Conservation (phyloP, 805 yeast species). For the Candida insectorum region DNA sequence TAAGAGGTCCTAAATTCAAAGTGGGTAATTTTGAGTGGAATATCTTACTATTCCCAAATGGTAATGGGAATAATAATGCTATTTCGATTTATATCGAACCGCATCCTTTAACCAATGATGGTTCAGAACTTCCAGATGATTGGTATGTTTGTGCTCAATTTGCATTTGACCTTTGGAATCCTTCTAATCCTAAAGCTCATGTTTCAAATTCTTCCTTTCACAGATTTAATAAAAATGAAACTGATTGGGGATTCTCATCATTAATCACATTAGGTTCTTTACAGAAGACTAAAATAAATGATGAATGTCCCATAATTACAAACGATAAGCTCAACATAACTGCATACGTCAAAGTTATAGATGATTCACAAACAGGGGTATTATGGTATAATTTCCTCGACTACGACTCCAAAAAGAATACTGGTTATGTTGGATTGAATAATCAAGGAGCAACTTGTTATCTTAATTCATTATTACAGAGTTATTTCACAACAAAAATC, state of each 20-base stretch:
- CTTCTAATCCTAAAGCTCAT: slow-evolving; percentile 60
- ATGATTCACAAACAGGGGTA: slow-evolving; percentile 88
- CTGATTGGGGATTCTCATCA: slow-evolving; percentile 95
- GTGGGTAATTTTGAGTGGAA: slow-evolving; percentile 69
- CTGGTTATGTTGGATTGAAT: slow-evolving; percentile 89
- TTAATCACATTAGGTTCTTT: slow-evolving; percentile 52
- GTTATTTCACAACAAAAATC: slow-evolving; percentile 78
- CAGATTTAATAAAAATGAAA: slow-evolving; percentile 68
- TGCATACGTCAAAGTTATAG: slow-evolving; percentile 69
- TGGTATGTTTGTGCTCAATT: slow-evolving; percentile 95
- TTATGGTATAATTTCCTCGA: slow-evolving; percentile 86
- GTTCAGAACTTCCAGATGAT: slow-evolving; percentile 33
- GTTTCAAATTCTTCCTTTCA: slow-evolving; percentile 67
- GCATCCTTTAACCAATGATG: slow-evolving; percentile 38
- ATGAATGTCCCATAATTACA: slow-evolving; percentile 38
- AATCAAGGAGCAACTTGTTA: slow-evolving; percentile 99
- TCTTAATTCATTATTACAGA: slow-evolving; percentile 86
- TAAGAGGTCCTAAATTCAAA: slow-evolving; percentile 44
- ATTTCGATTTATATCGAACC: slow-evolving; percentile 83
- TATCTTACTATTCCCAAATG: slow-evolving; percentile 72
- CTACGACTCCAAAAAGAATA: slow-evolving; percentile 79
- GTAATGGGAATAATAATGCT: slow-evolving; percentile 51
- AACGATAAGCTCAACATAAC: slow-evolving; percentile 66
- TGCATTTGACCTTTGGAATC: slow-evolving; percentile 80
- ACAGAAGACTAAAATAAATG: slow-evolving; percentile 4